A percentile compares a stretch with the other conserved stretches of the same genome.
These are phyloP conservation scores for Sporopachydermia cereana DNA, from an alignment of 1,139 yeast genomes.

Conservation along the genomic window DNA sequence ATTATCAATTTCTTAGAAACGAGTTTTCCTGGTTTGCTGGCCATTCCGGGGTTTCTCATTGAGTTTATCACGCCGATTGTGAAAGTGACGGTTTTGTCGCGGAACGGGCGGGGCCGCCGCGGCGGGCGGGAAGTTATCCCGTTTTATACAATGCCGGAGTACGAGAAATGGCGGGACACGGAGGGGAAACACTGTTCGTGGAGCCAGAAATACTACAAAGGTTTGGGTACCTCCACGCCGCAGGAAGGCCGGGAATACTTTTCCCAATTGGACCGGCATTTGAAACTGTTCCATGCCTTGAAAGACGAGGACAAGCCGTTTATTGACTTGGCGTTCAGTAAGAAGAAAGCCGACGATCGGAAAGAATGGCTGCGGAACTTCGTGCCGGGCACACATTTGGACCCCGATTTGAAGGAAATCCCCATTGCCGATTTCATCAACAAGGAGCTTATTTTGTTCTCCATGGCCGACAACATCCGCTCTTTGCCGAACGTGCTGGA, in stretches of 20 bases:
- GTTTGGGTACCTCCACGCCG: constrained; percentile 88
- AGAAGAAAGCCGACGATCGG: constrained; percentile 93
- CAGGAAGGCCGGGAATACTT: constrained; percentile 85
- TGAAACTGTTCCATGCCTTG: constrained; percentile 75
- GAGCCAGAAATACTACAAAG: constrained; percentile 94
- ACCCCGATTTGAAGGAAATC: constrained; percentile 63
- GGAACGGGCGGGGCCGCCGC: constrained; percentile 56
- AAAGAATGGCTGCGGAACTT: constrained; percentile 91
- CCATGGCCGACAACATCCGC: constrained; percentile 94
- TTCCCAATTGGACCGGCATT: constrained; percentile 72
- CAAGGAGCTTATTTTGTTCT: constrained; percentile 86
- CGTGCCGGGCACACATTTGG: constrained; percentile 86
- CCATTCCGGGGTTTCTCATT: constrained; percentile 81
- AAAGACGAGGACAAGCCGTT: constrained; percentile 70
- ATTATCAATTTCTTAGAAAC: constrained; percentile 88
- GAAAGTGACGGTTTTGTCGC: constrained; percentile 68
- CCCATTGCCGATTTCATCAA: constrained; percentile 93
- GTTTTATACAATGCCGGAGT: constrained; percentile 93
- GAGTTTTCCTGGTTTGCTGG: constrained; percentile 87
- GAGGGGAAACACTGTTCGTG: constrained; percentile 72
- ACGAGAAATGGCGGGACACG: constrained; percentile 82
- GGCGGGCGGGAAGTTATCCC: constrained; percentile 40
- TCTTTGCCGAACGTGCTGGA: constrained; percentile 92
- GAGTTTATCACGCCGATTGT: constrained; percentile 97
- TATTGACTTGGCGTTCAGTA: constrained; percentile 90